phyloP scores from a whole-genome alignment of 2,329 filamentous ascomycete genomes.

The Aspergillus uvarum region DNA sequence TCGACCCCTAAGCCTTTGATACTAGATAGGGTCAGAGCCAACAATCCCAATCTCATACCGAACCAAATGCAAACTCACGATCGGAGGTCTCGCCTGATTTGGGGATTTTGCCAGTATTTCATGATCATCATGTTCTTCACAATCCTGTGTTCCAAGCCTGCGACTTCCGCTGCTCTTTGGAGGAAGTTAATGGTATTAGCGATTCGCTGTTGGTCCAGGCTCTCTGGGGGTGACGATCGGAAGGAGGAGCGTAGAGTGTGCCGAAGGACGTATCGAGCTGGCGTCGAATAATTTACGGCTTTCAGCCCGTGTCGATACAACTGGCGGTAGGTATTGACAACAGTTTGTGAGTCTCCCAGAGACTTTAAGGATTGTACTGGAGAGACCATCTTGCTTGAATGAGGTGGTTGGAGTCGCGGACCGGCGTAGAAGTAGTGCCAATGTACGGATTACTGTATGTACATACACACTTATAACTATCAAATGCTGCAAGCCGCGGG shows the following conservation, averaged over 20 bases:
- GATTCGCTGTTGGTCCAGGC: constrained; percentile 43
- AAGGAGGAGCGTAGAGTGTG: constrained; percentile 46
- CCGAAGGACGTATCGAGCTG: constrained; percentile 55
- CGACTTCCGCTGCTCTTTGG: constrained; percentile 38
- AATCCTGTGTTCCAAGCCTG: constrained; percentile 49
- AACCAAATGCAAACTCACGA: constrained; percentile 27
- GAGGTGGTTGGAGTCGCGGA: not conserved
- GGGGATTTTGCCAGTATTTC: constrained; percentile 44
- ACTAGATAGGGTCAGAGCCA: constrained; percentile 23
- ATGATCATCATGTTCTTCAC: constrained; percentile 47
- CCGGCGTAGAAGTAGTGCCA: not conserved
- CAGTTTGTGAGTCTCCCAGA: constrained; percentile 24
- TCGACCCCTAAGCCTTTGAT: constrained; percentile 30
- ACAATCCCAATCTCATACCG: not conserved
- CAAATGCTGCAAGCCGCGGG: not conserved
- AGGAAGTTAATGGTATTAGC: constrained; percentile 50
- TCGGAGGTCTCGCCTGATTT: constrained; percentile 30
- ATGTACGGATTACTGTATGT: not conserved
- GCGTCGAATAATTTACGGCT: constrained; percentile 58
- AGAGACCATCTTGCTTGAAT: constrained; percentile 10
- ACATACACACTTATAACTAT: not conserved
- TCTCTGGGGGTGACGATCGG: constrained; percentile 34
- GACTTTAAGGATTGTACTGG: constrained; percentile 9
- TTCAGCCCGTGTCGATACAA: constrained; percentile 55
- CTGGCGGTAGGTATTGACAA: constrained; percentile 57